Conservation (phyloP, 345 rosid species). For the Orychophragmus violaceus region DNA sequence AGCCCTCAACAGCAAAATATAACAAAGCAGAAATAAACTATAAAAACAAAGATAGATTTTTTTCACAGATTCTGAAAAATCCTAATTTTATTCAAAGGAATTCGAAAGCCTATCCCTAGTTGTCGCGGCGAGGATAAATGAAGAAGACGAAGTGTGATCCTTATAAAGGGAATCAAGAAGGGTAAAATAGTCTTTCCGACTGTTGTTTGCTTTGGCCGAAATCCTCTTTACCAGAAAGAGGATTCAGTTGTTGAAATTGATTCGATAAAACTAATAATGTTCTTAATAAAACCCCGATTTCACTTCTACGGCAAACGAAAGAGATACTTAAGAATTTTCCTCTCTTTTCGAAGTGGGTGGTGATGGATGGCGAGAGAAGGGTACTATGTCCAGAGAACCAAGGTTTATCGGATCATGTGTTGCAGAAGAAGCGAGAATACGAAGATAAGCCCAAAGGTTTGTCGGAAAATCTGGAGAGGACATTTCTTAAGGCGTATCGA, state of each 20-base stretch:
- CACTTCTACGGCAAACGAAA: background rate
- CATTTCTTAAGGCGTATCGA: slow-evolving; percentile 53
- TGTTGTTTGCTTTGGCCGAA: background rate
- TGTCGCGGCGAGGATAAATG: background rate
- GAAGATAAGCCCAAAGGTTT: slow-evolving; percentile 64
- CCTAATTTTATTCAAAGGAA: background rate
- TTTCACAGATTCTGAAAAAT: background rate
- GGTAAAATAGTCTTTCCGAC: background rate
- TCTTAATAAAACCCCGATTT: background rate
- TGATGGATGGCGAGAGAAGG: slow-evolving; percentile 51
- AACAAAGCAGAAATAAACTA: background rate
- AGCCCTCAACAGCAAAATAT: background rate
- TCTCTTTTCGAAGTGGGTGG: background rate
- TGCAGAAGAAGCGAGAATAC: slow-evolving; percentile 62
- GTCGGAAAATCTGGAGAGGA: slow-evolving; percentile 53
- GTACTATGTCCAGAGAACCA: slow-evolving; percentile 55
- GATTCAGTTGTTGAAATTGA: background rate
- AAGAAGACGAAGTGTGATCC: background rate
- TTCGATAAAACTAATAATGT: background rate
- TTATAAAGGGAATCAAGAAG: background rate
- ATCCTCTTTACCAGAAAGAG: background rate
- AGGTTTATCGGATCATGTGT: slow-evolving; percentile 49
- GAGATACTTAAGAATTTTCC: too few relatives aligned
- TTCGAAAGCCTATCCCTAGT: background rate
- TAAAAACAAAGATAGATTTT: background rate